Conservation (phyloP, 2,329 filamentous ascomycete genomes). For the Thielaviopsis populi region DNA sequence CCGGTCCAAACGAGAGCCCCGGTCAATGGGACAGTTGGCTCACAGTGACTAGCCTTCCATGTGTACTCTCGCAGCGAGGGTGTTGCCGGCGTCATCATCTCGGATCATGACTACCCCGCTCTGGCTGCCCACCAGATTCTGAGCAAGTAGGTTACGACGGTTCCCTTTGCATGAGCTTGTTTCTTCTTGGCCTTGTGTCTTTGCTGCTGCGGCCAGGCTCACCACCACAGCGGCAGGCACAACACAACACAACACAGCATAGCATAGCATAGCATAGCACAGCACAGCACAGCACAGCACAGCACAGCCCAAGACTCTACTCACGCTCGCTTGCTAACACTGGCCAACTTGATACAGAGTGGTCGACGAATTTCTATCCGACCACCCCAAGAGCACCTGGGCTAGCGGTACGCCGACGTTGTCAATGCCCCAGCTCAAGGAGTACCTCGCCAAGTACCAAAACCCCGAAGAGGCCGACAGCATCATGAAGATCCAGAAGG, state of each 20-base stretch:
- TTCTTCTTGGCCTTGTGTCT: no score
- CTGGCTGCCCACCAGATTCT: slow-evolving; percentile 77
- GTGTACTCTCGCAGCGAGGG: slow-evolving; percentile 62
- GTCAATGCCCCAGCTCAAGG: slow-evolving; percentile 58
- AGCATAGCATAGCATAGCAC: no score
- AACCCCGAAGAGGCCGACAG: slow-evolving; percentile 79
- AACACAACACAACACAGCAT: no score
- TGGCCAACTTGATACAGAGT: slow-evolving; percentile 27
- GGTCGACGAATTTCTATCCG: slow-evolving; percentile 69
- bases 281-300: no score
- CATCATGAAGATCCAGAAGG: slow-evolving; percentile 90
- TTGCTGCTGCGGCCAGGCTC: no score
- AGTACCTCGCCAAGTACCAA: slow-evolving; percentile 62
- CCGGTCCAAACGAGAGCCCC: no score
- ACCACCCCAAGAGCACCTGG: slow-evolving; percentile 58
- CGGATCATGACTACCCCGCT: slow-evolving; percentile 57
- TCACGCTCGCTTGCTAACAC: slow-evolving; percentile 6
- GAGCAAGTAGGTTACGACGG: slow-evolving; percentile 38
- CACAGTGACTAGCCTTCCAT: slow-evolving; percentile 50
- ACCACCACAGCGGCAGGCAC: no score
- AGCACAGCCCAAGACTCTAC: no score
- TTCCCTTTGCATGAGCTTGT: no score
- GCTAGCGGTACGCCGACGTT: slow-evolving; percentile 38
- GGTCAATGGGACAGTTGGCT: not conserved
- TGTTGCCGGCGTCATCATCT: slow-evolving; percentile 62